phyloP scores from a whole-genome alignment of 139 green algal species.

The Chlamydomonas urium region DNA sequence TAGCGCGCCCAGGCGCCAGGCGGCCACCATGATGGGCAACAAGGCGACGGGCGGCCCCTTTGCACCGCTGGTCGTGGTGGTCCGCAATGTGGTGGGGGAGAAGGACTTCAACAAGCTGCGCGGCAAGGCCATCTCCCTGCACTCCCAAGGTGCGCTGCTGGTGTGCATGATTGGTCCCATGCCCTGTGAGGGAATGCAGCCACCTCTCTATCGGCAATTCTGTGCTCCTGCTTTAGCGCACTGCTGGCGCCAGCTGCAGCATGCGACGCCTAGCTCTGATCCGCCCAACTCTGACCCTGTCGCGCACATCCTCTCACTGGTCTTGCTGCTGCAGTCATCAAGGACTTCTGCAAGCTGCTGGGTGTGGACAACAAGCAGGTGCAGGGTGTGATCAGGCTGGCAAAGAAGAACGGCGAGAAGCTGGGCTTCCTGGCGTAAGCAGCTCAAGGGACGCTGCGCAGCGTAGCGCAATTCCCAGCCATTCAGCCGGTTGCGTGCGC shows the following conservation, averaged over 20 bases:
- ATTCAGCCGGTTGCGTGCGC: too few relatives aligned
- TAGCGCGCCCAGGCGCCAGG: not conserved
- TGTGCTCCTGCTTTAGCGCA: too few relatives aligned
- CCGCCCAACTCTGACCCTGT: too few relatives aligned
- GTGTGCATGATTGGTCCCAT: too few relatives aligned
- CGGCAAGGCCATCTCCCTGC: slow-evolving; percentile 95
- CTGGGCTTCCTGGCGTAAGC: slow-evolving; percentile 93
- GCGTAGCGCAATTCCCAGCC: too few relatives aligned
- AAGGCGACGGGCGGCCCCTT: slow-evolving; percentile 75
- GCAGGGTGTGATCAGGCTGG: slow-evolving; percentile 91
- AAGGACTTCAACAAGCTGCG: slow-evolving; percentile 97
- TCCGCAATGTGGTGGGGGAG: slow-evolving; percentile 75
- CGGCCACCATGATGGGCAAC: slow-evolving; percentile 73
- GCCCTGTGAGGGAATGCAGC: too few relatives aligned
- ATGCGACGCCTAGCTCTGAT: too few relatives aligned
- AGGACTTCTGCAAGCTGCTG: slow-evolving; percentile 90
- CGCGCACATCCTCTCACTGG: too few relatives aligned
- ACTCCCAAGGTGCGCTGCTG: slow-evolving; percentile 98
- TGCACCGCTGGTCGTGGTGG: slow-evolving; percentile 80
- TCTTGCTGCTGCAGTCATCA: slow-evolving; percentile 98
- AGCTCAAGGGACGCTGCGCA: too few relatives aligned
- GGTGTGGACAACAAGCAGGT: slow-evolving; percentile 87
- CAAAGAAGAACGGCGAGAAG: slow-evolving; percentile 98
- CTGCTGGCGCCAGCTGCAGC: too few relatives aligned
- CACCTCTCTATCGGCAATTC: too few relatives aligned